Conservation (phyloP, 2,329 filamentous ascomycete genomes). For the Phaeosphaeria sp. region DNA sequence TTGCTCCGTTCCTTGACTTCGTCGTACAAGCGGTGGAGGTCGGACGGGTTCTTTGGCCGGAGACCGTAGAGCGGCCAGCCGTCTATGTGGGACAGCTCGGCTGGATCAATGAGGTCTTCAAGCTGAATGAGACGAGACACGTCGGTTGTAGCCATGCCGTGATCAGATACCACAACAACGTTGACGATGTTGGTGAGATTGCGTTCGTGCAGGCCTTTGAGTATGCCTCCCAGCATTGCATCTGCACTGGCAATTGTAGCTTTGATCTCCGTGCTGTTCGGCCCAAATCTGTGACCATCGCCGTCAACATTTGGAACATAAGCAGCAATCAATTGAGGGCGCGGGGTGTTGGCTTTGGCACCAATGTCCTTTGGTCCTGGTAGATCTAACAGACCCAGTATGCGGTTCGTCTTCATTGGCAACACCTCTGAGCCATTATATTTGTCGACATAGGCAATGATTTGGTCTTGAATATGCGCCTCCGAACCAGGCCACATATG, state of each 20-base stretch:
- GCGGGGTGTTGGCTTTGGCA: constrained; percentile 57
- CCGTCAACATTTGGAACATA: constrained; percentile 93
- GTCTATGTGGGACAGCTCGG: constrained; percentile 81
- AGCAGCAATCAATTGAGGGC: constrained; percentile 90
- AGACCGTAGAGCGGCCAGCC: constrained; percentile 95
- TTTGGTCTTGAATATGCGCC: constrained; percentile 76
- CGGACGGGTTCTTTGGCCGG: constrained; percentile 72
- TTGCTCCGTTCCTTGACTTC: constrained; percentile 60
- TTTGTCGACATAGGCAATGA: constrained; percentile 82
- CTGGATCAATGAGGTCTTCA: constrained; percentile 83
- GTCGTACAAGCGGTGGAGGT: constrained; percentile 73
- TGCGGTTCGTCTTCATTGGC: constrained; percentile 75
- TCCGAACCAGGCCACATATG: constrained; percentile 99
- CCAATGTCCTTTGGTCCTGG: constrained; percentile 71
- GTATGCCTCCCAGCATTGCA: constrained; percentile 77
- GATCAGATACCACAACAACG: constrained; percentile 93
- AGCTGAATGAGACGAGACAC: constrained; percentile 81
- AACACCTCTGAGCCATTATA: constrained; percentile 81
- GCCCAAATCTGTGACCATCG: constrained; percentile 86
- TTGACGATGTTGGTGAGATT: constrained; percentile 93
- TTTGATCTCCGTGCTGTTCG: constrained; percentile 91
- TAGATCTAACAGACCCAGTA: constrained; percentile 83
- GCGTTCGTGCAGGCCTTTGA: constrained; percentile 76
- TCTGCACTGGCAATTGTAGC: constrained; percentile 81
- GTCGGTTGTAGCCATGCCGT: constrained; percentile 96